Evolutionary conservation across 1,284 basidiomycete genomes (phyloP).

Genomic region (Bjerkandera adusta): DNA sequence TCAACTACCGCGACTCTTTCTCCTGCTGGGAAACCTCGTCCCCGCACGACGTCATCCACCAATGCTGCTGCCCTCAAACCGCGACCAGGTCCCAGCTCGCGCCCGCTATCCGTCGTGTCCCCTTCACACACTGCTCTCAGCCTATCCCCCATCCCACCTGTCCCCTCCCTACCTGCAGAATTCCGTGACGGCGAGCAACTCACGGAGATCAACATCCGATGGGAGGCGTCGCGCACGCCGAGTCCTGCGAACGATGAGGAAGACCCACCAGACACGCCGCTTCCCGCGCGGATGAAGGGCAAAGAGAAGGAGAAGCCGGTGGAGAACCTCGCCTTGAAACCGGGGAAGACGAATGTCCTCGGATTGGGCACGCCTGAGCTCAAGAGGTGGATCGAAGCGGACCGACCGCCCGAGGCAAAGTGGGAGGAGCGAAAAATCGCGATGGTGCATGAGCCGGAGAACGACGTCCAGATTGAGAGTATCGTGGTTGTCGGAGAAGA

Average conservation of each 20-base stretch:
- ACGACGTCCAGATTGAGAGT: slow-evolving; percentile 24
- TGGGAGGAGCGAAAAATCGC: slow-evolving; percentile 30
- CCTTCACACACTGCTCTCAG: slow-evolving; percentile 3
- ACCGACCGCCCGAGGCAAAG: slow-evolving; percentile 15
- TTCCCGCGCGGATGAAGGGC: slow-evolving; percentile 27
- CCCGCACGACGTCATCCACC: neutral
- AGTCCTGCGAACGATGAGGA: slow-evolving; percentile 42
- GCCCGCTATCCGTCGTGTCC: slow-evolving; percentile 1
- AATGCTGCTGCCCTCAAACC: neutral
- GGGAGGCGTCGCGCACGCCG: slow-evolving; percentile 38
- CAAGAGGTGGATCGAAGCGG: slow-evolving; percentile 41
- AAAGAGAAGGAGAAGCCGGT: slow-evolving; percentile 25
- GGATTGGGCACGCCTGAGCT: slow-evolving; percentile 51
- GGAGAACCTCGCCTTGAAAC: slow-evolving; percentile 10
- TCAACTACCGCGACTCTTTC: too few relatives aligned
- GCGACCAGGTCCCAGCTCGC: neutral
- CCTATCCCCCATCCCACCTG: slow-evolving; percentile 16
- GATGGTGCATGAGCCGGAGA: slow-evolving; percentile 23
- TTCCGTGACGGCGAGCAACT: slow-evolving; percentile 20
- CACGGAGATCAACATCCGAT: slow-evolving; percentile 15
- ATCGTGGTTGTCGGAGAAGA: slow-evolving; percentile 33
- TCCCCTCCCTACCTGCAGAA: slow-evolving; percentile 16
- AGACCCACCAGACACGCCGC: slow-evolving; percentile 42
- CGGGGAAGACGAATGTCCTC: slow-evolving; percentile 27
- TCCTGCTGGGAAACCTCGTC: too few relatives aligned